Percentiles rank a stretch among this genome's conserved stretches.
These are phyloP conservation scores for Euphorbia pulcherrima DNA, from an alignment of 345 rosid genomes.

Conservation along the genomic window DNA sequence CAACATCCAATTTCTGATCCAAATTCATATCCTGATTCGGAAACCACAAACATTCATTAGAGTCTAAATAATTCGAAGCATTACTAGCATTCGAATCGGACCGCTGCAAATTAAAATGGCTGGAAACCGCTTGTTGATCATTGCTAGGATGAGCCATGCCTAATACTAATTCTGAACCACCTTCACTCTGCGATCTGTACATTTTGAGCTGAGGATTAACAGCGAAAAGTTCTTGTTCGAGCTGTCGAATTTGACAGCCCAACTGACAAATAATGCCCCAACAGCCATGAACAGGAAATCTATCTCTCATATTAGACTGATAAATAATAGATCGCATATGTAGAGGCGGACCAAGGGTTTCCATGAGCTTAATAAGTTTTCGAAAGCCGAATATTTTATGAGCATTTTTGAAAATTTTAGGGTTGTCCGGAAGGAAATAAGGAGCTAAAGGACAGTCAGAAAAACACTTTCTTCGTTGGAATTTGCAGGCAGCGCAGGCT, in stretches of 20 bases:
- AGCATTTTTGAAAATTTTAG: conserved; percentile 65
- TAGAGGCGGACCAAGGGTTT: conserved; percentile 44
- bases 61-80: conserved; percentile 26
- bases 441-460: conserved; percentile 72
- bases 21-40: conserved; percentile 29
- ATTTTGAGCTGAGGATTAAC: conserved; percentile 58
- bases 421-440: conserved; percentile 76
- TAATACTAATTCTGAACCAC: conserved; percentile 54
- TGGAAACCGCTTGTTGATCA: background rate
- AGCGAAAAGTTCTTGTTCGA: conserved; percentile 56
- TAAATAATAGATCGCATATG: conserved; percentile 81
- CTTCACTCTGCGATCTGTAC: conserved; percentile 33
- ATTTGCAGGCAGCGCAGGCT: conserved; percentile 96
- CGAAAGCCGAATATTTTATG: conserved; percentile 75
- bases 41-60: conserved; percentile 47
- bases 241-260: conserved; percentile 39
- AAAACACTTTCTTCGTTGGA: conserved; percentile 69
- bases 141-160: conserved; percentile 67
- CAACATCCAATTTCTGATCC: background rate
- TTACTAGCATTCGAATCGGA: conserved; percentile 39
- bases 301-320: conserved; percentile 63
- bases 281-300: conserved; percentile 79
- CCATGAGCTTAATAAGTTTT: conserved; percentile 61
- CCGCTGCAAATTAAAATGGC: conserved; percentile 21
- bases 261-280: conserved; percentile 51